Conservation (phyloP, 2,329 filamentous ascomycete genomes). For the Coleophoma eucalyptorum region DNA sequence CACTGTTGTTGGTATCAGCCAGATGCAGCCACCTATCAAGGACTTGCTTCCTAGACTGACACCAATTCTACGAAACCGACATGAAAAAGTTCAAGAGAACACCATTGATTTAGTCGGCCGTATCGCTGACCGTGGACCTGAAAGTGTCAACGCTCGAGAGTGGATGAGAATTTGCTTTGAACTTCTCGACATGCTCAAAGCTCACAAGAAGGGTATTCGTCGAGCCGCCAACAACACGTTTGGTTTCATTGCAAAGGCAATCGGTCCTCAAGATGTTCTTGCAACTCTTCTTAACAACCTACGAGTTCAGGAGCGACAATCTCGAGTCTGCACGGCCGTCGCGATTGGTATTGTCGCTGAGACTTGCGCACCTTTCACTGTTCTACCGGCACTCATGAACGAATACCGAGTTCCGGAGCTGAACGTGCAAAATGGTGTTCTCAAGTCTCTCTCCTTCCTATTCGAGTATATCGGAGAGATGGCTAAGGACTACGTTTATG, state of each 20-base stretch:
- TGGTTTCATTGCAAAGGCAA: slow-evolving; percentile 98
- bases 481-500: slow-evolving; percentile 99
- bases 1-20: slow-evolving; percentile 93
- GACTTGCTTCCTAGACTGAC: slow-evolving; percentile 92
- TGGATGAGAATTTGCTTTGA: slow-evolving; percentile 99
- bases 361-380: slow-evolving; percentile 96
- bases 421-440: slow-evolving; percentile 97
- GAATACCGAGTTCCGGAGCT: slow-evolving; percentile 97
- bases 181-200: slow-evolving; percentile 97
- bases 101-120: slow-evolving; percentile 97
- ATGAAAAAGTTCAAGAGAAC: slow-evolving; percentile 99
- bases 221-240: slow-evolving; percentile 99
- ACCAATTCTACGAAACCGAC: slow-evolving; percentile 95
- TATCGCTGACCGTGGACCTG: slow-evolving; percentile 94
- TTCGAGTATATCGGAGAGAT: slow-evolving; percentile 99
- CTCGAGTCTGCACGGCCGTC: slow-evolving; percentile 95
- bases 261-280: slow-evolving; percentile 94
- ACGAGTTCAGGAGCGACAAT: slow-evolving; percentile 94
- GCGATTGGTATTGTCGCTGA: slow-evolving; percentile 98
- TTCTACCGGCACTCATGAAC: slow-evolving; percentile 98
- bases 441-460: slow-evolving; percentile 94
- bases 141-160: slow-evolving; percentile 93
- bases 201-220: slow-evolving; percentile 98
- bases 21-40: slow-evolving; percentile 98
- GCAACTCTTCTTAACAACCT: slow-evolving; percentile 95